Evolutionary conservation across 2,329 filamentous ascomycete species (phyloP).

Genomic region (Thelonectria discophora): DNA sequence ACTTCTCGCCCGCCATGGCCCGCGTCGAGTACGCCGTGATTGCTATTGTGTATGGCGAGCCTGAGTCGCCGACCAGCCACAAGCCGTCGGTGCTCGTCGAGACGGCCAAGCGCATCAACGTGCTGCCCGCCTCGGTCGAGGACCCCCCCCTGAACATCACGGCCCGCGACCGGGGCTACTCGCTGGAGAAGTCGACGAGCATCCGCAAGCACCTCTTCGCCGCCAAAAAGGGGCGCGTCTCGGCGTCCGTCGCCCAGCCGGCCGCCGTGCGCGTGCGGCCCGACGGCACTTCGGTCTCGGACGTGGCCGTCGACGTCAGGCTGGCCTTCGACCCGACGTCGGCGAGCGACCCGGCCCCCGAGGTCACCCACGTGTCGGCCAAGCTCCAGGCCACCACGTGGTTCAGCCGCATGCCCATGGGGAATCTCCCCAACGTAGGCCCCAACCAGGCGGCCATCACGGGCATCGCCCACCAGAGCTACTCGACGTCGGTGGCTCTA

Average conservation of each 20-base stretch:
- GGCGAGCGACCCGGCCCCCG: constrained; percentile 31
- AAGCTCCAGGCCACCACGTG: constrained; percentile 35
- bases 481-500: neutral
- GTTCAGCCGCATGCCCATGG: constrained; percentile 34
- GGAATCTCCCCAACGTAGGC: constrained; percentile 31
- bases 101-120: constrained; percentile 30
- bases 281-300: constrained; percentile 29
- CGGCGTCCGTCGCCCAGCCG: constrained; percentile 34
- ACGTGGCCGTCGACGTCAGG: constrained; percentile 27
- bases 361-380: constrained; percentile 25
- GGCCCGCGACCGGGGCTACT: constrained; percentile 28
- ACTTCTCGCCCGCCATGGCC: constrained; percentile 34
- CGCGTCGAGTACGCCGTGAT: constrained; percentile 12
- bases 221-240: constrained; percentile 28
- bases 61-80: neutral
- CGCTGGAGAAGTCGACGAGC: constrained; percentile 28
- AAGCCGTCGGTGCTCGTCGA: constrained; percentile 18
- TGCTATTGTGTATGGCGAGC: constrained; percentile 22
- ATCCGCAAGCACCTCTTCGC: constrained; percentile 39
- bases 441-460: constrained; percentile 11
- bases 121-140: constrained; percentile 35
- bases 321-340: constrained; percentile 33
- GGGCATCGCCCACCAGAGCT: constrained; percentile 8
- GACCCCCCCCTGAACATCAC: constrained; percentile 37
- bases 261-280: constrained; percentile 28